Evolutionary conservation across 768 basidiomycete genomes (phyloP), one percentile per base, ranked within the genome.

Genomic region (Rhizopogon vinicolor): DNA sequence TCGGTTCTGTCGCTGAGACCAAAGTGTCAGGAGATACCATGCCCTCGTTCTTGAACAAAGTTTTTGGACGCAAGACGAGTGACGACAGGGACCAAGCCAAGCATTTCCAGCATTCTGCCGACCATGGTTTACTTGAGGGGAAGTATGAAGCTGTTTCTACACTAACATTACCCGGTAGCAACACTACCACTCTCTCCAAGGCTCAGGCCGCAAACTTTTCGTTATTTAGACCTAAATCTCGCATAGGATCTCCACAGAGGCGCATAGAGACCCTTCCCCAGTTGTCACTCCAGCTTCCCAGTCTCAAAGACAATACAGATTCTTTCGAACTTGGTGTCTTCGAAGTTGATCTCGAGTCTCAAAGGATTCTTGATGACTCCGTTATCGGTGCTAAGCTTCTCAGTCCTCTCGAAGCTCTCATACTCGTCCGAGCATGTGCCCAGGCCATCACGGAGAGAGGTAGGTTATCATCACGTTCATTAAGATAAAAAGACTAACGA

Each of bases 1-100:
- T 48, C 31, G 25, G 51, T 56, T 60, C 60, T 29, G 31, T 49
- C 19, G n/a, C 44, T 63, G 52, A 40, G 51, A 61, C 50, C 54
- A 52, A 52, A 58, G 46, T 62, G 40, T 44, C 39, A 49, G 56
- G 56, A 39, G 49, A 60, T 63, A 62, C 63, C 43, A 79, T 79
- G 78, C 75, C 86, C 69, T 85, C 85, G 58, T 88, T 90, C 75
- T 70, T 90, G 65, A 82, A 85, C 70, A 90, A 87, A 66, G 84
- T 90, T 62, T 85, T 89, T 63, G 84, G 84, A 72, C 82, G 87
- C 71, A 89, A 82, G 73, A 87, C 80, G 72, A 71, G 76, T 29
- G 85, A 85, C 62, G 81, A 80, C 57, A 78, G 77, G 62, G 74
- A 77, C 33, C 8, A 48, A 2, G 18, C 54, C 14, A 67, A 52